Evolutionary conservation across 805 yeast species (phyloP).

Genomic region (Schwanniomyces pseudopolymorphus): DNA sequence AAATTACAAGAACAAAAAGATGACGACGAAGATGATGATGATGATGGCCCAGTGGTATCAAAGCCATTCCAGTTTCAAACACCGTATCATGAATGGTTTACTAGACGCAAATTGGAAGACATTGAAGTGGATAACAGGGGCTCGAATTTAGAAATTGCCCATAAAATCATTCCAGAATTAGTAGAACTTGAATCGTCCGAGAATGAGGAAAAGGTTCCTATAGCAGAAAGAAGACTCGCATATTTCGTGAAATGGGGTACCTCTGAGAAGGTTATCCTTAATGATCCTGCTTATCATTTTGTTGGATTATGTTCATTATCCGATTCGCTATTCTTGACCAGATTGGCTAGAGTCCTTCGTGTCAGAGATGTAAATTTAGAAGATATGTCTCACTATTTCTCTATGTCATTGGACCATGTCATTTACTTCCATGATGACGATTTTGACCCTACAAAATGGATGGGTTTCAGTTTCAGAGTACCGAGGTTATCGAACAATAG

Average conservation of each 20-base stretch:
- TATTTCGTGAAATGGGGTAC: slow-evolving; percentile 28
- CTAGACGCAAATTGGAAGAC: slow-evolving; percentile 11
- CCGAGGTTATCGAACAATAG: slow-evolving; percentile 52
- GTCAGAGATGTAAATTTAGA: slow-evolving; percentile 28
- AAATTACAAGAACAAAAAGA: slow-evolving; percentile 21
- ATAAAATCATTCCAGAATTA: slow-evolving; percentile 34
- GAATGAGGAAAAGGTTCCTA: slow-evolving; percentile 21
- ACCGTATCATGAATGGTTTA: slow-evolving; percentile 33
- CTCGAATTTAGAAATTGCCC: slow-evolving; percentile 15
- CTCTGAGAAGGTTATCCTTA: slow-evolving; percentile 15
- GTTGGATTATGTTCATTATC: slow-evolving; percentile 60
- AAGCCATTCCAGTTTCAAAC: slow-evolving; percentile 36
- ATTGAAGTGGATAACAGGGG: slow-evolving; percentile 13
- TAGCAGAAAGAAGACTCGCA: slow-evolving; percentile 24
- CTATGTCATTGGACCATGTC: slow-evolving; percentile 65
- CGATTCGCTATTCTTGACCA: slow-evolving; percentile 54
- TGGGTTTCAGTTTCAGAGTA: slow-evolving; percentile 48
- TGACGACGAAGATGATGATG: slow-evolving; percentile 24
- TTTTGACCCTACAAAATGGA: slow-evolving; percentile 51
- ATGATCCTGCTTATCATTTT: slow-evolving; percentile 33
- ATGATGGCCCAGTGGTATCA: slow-evolving; percentile 21
- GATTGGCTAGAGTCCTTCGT: slow-evolving; percentile 51
- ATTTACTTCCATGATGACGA: slow-evolving; percentile 63
- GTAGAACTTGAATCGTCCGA: slow-evolving; percentile 23
- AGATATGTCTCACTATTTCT: slow-evolving; percentile 34